Conservation (phyloP, 495 filamentous ascomycete genomes). For the Neurospora intermedia region DNA sequence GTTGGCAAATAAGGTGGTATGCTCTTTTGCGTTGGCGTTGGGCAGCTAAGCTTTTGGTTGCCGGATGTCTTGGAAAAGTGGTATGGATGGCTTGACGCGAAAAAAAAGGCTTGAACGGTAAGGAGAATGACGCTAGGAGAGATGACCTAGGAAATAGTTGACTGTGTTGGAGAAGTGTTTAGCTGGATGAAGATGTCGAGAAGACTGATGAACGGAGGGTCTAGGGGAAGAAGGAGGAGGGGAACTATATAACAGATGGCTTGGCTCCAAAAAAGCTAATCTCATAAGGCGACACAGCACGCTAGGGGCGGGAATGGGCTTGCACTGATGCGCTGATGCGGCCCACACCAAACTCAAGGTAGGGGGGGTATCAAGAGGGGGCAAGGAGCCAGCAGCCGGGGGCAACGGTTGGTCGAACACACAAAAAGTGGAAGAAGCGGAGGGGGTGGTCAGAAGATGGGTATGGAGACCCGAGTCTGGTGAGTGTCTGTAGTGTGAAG, state of each 20-base stretch:
- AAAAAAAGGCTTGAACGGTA: not conserved
- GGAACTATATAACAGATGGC: constrained; percentile 19
- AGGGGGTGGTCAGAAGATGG: not conserved
- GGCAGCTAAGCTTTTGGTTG: not conserved
- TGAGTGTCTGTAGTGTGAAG: not conserved
- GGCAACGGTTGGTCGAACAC: not conserved
- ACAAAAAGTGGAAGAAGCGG: not conserved
- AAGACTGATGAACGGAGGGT: constrained; percentile 6
- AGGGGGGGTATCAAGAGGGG: not conserved
- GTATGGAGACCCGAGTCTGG: not conserved
- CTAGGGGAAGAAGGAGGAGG: not conserved
- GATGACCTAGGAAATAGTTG: not conserved
- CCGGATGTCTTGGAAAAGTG: not conserved
- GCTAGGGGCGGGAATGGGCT: constrained; percentile 6
- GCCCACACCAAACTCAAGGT: not conserved
- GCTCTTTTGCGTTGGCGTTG: not conserved
- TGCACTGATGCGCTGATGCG: constrained; percentile 3
- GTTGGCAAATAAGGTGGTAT: not conserved
- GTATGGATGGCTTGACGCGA: not conserved
- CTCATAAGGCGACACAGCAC: constrained; percentile 11
- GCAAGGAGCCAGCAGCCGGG: not conserved
- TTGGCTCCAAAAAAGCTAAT: constrained; percentile 11
- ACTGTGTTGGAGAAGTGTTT: not conserved
- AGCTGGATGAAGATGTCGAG: not conserved
- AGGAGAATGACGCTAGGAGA: not conserved